Evolutionary conservation across 176 grass and related monocot genomes (phyloP), one percentile per base, ranked within the genome.

Genomic region (Zizania latifolia): DNA sequence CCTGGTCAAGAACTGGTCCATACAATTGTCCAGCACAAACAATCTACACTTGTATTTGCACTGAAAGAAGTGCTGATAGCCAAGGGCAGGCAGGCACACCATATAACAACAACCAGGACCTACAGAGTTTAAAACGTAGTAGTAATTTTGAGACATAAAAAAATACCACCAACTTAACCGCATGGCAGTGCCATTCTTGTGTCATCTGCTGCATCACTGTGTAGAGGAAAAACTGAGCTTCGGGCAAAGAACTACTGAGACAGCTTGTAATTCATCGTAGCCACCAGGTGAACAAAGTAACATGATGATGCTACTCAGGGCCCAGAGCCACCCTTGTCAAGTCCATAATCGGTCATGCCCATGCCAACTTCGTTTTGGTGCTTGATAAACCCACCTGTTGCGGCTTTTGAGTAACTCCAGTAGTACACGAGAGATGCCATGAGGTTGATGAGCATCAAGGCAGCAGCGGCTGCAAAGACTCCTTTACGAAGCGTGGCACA

Each of bases 331-430:
- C 86, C 86, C 70, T 56, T 88, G 62, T 92, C 82, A 26, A 72
- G 81, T 19, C 92, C 96, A 43, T 92, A 99, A 76, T 99, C 92
- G 0, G 89, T 83, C 96, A 99, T 99, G 39, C 89, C 92, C 32
- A 94, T 55, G 9, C 84, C 89, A 22, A 82, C 85, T 40, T 99
- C 96, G 16, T 95, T 99, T 23, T 82, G 89, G 72, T 99, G 96
- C 62, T 92, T 94, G 50, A 92, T 76, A 77, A 90, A 99, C 5
- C 96, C 96, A 2, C 92, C 87, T 0, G 82, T 92, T 0, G 79
- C 71, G 1, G 87, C 82, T 15, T 82, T 87, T 6, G 86, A 77
- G 87, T 95, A 95, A 40, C 79, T 90, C 91, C 89, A 94, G 65
- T 92, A 99, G 88, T 88, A 99, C 4, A 86, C 33, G 4, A 94